phyloP scores from a whole-genome alignment of 1,139 yeast species.

The Torulaspora globosa region DNA sequence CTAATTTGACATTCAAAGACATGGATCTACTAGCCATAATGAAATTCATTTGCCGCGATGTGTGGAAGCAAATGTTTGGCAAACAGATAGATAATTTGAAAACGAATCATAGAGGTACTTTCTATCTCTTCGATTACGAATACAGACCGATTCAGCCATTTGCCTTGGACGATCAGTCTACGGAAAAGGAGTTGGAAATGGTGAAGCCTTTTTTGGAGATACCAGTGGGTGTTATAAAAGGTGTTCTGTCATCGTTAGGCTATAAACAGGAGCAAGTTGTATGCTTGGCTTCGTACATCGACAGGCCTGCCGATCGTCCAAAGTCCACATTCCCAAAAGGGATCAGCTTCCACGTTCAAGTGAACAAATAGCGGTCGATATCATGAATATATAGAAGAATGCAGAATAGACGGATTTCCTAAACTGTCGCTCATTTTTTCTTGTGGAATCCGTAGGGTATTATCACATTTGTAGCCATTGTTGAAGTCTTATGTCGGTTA shows the following conservation, averaged over 20 bases:
- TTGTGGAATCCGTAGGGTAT: conserved; percentile 11
- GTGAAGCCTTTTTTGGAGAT: conserved; percentile 16
- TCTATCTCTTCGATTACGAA: conserved; percentile 34
- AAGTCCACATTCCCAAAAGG: conserved; percentile 28
- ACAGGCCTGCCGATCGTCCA: conserved; percentile 27
- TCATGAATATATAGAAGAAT: conserved; percentile 1
- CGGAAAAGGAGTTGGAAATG: conserved; percentile 40
- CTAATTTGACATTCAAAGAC: conserved; percentile 43
- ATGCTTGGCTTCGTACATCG: conserved; percentile 32
- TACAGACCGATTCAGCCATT: conserved; percentile 30
- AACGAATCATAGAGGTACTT: conserved; percentile 76
- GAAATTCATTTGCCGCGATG: conserved; percentile 89
- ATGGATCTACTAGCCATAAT: conserved; percentile 71
- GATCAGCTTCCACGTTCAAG: conserved; percentile 36
- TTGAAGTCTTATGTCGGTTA: conserved; percentile 4
- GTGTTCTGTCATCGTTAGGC: conserved; percentile 48
- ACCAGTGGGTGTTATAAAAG: conserved; percentile 64
- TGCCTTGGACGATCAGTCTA: conserved; percentile 22
- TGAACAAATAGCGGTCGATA: conserved; percentile 12
- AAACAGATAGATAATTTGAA: conserved; percentile 89
- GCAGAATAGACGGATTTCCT: not conserved
- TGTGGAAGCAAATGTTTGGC: conserved; percentile 74
- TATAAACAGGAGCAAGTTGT: conserved; percentile 28
- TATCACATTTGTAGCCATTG: conserved; percentile 1
- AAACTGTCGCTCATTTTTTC: conserved; percentile 6